Base-by-base conservation (phyloP, 2,329 filamentous ascomycete species). In the Leptographium flavum region DNA sequence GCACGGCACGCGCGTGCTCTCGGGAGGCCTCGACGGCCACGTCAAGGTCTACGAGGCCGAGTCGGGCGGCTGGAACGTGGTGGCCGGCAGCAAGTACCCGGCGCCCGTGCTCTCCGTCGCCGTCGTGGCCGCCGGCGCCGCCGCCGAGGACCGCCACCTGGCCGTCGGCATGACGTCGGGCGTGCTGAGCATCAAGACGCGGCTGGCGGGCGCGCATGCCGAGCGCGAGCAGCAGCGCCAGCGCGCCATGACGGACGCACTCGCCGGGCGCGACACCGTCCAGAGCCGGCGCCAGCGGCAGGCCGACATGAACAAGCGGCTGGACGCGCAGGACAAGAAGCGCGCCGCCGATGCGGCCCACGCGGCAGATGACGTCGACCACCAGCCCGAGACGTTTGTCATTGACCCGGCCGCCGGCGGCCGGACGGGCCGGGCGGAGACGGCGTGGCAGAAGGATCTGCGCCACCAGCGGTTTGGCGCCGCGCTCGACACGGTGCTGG, bases 41-140 rank as follows among this genome's bases (percentile, higher is more conserved):
- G 81, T 96, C 66, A 98, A 98, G 66, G 79, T 98, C 33, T 96
- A 94, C 56, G 90, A 96, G 64, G 95, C 88, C 56, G 90, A 96
- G 64, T 95, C 88, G 1, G 81, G 80, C 1, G 81, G 78, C 42
- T 98, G 92, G 92, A 94, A 95, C 58, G 85, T 96, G 8, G 88
- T 96, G n/a, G 83, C 86, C 33, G 90, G 86, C 43, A 79, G 83
- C 49, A 98, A 96, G 65, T 98, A 96, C 63, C 81, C 87, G 5
- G 84, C 87, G 2, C 92, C 92, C 1, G 83, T 98, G 47, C 76
- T 98, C 13, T 84, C 87, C 10, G 73, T 96, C 48, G 76, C 74
- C 48, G 82, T 94, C 37, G 77, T 95, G 51, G 70, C 74, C 13
- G 71, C 77, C 9, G 79, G 79, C n/a, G 60, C 69, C 13, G 74